Base-by-base conservation (phyloP, 306 rosid species). In the Cyclanthera cordifolia region DNA sequence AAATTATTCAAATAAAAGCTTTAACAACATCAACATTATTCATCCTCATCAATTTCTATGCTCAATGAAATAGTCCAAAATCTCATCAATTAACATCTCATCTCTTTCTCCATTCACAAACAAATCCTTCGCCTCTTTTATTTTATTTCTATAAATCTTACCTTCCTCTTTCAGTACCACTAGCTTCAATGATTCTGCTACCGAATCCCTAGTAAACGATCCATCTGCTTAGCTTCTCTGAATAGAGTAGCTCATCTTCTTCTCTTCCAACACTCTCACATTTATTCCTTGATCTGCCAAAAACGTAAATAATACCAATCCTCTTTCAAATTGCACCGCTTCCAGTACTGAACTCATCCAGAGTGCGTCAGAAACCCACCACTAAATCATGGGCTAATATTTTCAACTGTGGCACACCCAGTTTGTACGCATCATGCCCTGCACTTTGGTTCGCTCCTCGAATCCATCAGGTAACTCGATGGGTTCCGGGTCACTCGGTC, bases 381-480 rank as follows among this genome's bases (percentile, higher is more conserved):
- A 3, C 49, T 1, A 75, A 69, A 5, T 69, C 27, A 17, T 80
- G 83, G 0, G 52, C 34, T 39, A 80, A 64, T 48, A 80, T 68
- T 13, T 52, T 76, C 39, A 73, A 4, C 53, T 80, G 83, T 0
- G 83, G 80, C 6, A 53, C 78, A 53, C 78, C 83, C 80, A 76
- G 0, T 9, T 47, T 0, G 8, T 76, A 58, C 78, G 68, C 47
- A 79, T 55, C 11, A 68, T 0, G 0, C 86, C 88, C 0, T 47
- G 76, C 8, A 17, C 81, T 54, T 25, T 65, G 1, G 77, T 78
- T 8, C 85, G 37, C 8, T 76, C 80, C 24, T 81, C 88, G 14
- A 81, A 83, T 41, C 91, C 86, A 10, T 79, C 73, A 1, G 88
- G 91, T 1, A 86, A 28, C 43, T 10, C 30, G 1, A 79, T 4